A percentile compares a stretch with the other conserved stretches of the same genome.
phyloP scores from a whole-genome alignment of 768 basidiomycete species.

The Tylopilus subfusipes region DNA sequence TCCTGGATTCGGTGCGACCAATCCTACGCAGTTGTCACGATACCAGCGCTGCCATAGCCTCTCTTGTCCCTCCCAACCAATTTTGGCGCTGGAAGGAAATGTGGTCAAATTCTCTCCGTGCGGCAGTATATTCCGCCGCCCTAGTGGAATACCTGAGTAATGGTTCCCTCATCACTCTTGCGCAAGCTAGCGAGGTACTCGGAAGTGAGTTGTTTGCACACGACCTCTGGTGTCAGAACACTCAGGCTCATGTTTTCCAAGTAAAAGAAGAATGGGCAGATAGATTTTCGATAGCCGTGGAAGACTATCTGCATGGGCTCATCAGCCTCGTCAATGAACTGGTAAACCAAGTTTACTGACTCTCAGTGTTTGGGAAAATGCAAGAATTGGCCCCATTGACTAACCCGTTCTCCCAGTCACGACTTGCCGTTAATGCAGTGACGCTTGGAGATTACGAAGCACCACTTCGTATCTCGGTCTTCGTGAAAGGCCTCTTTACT shows the following conservation, averaged over 20 bases:
- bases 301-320: conserved; percentile 80
- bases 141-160: conserved; percentile 61
- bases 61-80: conserved; percentile 62
- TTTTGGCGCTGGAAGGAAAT: conserved; percentile 85
- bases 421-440: conserved; percentile 78
- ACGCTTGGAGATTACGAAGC: conserved; percentile 78
- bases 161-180: conserved; percentile 56
- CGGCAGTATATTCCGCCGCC: conserved; percentile 61
- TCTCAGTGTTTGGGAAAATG: not conserved
- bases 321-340: conserved; percentile 79
- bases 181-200: conserved; percentile 48
- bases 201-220: conserved; percentile 53
- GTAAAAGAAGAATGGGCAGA: conserved; percentile 71
- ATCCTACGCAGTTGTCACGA: conserved; percentile 53
- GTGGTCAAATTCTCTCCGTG: conserved; percentile 71
- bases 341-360: conserved; percentile 39
- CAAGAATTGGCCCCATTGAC: not conserved
- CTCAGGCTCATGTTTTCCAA: conserved; percentile 28
- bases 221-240: conserved; percentile 1
- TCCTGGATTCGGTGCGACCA: conserved; percentile 57
- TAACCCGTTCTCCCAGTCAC: conserved; percentile 47
- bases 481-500: conserved; percentile 79
- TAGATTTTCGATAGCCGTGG: conserved; percentile 57
- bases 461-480: conserved; percentile 70
- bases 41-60: conserved; percentile 48